A percentile compares a stretch with the other conserved stretches of the same genome.
phyloP scores from a whole-genome alignment of 805 yeast species.

The Candida alai region DNA sequence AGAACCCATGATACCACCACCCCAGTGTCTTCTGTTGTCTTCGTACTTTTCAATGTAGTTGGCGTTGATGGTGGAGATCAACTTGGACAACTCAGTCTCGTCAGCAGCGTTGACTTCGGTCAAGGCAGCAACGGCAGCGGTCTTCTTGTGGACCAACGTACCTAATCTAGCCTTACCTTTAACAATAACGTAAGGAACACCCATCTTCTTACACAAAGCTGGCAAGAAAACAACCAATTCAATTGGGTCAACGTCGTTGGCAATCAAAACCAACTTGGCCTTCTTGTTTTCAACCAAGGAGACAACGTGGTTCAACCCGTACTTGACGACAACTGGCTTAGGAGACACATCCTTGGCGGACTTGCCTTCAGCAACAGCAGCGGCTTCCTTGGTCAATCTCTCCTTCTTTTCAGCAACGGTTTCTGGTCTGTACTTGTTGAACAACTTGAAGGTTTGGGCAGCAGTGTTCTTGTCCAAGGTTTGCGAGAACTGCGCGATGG shows the following conservation, averaged over 20 bases:
- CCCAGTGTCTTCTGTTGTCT: conserved; percentile 98
- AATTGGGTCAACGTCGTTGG: conserved; percentile 98
- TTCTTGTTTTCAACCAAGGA: conserved; percentile 97
- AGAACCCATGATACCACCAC: conserved; percentile 98
- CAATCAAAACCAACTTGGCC: conserved; percentile 94
- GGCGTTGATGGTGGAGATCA: conserved; percentile 88
- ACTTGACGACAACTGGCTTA: conserved; percentile 96
- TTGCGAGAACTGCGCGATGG: conserved; percentile 94
- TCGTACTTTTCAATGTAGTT: conserved; percentile 94
- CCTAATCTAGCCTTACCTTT: conserved; percentile 47
- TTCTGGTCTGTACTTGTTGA: conserved; percentile 99
- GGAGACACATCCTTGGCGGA: conserved; percentile 93
- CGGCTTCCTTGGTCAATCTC: conserved; percentile 98
- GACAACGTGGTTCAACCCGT: conserved; percentile 99
- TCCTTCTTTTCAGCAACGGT: conserved; percentile 96
- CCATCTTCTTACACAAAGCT: conserved; percentile 99
- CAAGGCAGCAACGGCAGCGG: conserved; percentile 94
- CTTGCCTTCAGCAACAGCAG: conserved; percentile 98
- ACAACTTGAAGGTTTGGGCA: conserved; percentile 91
- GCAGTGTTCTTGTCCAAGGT: conserved; percentile 99
- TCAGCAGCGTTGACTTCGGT: conserved; percentile 94
- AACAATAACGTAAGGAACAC: conserved; percentile 69
- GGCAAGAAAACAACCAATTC: conserved; percentile 97
- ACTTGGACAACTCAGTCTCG: conserved; percentile 89
- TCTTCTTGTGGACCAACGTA: conserved; percentile 92